Evolutionary conservation across 108 stramenopile genomes (phyloP), one percentile per base, ranked within the genome.

Genomic region (Seminavis robusta): DNA sequence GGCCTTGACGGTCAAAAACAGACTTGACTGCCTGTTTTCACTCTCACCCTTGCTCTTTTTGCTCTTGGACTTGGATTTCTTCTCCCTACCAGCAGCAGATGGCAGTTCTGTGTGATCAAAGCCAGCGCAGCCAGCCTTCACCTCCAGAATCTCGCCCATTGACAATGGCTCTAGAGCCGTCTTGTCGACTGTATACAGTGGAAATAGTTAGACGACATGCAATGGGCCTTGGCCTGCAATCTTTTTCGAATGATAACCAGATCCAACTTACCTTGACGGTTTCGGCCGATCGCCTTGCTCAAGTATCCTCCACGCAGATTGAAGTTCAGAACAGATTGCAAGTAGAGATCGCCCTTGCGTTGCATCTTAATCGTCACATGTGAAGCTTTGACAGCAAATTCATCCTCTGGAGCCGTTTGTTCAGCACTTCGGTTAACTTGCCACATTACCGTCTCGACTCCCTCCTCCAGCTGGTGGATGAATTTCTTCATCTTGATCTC

Each of bases 371-470:
- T 54, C 5, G 81, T 83, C 47, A 94, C 86, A 17, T 87, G 68
- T 36, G 84, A 83, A 32, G 80, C 63, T 55, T 94, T 94, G n/a
- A 90, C 42, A 9, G 82, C 76, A 59, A 89, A 89, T 43, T 91
- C 93, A 41, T 83, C 82, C 20, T 65, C 60, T 24, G 73, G 68
- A 44, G 71, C 67, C 37, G 74, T 76, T 61, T 82, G 70, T 26
- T 82, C 85, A 13, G 55, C 71, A 38, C 62, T 70, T 24, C 80
- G 64, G 58, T 84, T 87, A 50, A 88, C 51, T 59, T 89, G 84
- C 93, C 93, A 94, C 81, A 94, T 73, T 30, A 84, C 80, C 8
- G 90, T 83, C 67, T 91, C 88, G 15, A 94, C 56, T 25, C 90
- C 93, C 44, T 89, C 87, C 52, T 90, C 88, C 34, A 94, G 47